Evolutionary conservation across 768 basidiomycete genomes (phyloP).

Genomic region (Naematelia encephala): DNA sequence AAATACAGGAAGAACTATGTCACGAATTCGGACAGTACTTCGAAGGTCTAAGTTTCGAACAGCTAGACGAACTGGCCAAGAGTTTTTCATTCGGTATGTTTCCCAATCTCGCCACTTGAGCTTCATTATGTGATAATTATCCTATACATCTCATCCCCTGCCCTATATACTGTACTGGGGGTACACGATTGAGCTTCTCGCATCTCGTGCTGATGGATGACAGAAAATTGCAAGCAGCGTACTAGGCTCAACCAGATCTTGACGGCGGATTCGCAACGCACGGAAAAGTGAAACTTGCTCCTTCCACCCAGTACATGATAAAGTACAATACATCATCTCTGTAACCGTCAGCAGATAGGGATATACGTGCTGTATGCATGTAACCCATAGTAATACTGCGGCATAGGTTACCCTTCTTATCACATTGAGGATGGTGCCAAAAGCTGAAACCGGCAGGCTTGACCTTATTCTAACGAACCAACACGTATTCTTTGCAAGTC

Average conservation of each 20-base stretch:
- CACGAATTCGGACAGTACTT: conserved; percentile 52
- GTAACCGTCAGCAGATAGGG: no score
- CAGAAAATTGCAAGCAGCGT: conserved; percentile 64
- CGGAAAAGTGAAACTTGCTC: background rate
- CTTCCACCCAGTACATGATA: background rate
- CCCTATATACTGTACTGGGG: background rate
- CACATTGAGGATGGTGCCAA: no score
- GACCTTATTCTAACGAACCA: no score
- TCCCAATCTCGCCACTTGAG: background rate
- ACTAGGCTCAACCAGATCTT: conserved; percentile 60
- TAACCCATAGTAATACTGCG: no score
- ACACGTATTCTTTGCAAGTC: no score
- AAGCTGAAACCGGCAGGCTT: no score
- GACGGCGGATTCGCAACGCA: conserved; percentile 20
- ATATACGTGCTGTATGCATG: no score
- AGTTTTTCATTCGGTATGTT: conserved; percentile 62
- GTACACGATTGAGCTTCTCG: background rate
- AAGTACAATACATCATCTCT: no score
- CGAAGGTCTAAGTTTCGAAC: conserved; percentile 51
- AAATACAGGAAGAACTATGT: conserved; percentile 39
- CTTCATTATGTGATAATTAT: background rate
- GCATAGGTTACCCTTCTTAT: no score
- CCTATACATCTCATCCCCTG: no score
- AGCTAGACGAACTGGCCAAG: conserved; percentile 70
- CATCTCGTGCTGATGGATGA: background rate